A percentile compares a stretch with the other conserved stretches of the same genome.
Conservation (phyloP, 2,329 filamentous ascomycete species). For the Rhynchosporium secalis region DNA sequence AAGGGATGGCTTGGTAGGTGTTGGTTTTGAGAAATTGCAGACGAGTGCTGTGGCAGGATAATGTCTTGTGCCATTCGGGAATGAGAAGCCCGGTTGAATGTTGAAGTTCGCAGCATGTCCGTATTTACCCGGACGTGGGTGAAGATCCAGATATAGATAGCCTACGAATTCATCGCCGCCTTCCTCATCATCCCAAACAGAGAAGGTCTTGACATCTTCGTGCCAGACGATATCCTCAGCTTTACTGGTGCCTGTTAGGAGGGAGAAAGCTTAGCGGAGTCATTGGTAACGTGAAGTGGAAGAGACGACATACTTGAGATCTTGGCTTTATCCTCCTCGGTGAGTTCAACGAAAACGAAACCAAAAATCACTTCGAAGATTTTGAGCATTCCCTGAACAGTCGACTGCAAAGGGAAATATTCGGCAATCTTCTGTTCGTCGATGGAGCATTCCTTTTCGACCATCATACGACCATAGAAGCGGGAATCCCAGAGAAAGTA, state of each 20-base stretch:
- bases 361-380: slow-evolving; percentile 85
- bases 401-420: slow-evolving; percentile 77
- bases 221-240: slow-evolving; percentile 67
- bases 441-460: slow-evolving; percentile 77
- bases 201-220: slow-evolving; percentile 78
- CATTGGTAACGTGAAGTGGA: background rate
- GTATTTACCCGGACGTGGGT: slow-evolving; percentile 80
- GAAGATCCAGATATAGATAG: slow-evolving; percentile 80
- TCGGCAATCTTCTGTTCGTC: slow-evolving; percentile 79
- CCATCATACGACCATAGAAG: slow-evolving; percentile 78
- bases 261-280: slow-evolving; percentile 10
- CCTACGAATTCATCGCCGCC: slow-evolving; percentile 74
- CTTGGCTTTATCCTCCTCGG: slow-evolving; percentile 58
- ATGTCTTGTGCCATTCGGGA: slow-evolving; percentile 65
- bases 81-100: slow-evolving; percentile 69
- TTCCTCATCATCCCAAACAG: slow-evolving; percentile 75
- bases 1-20: slow-evolving; percentile 71
- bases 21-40: slow-evolving; percentile 84
- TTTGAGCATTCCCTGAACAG: slow-evolving; percentile 74
- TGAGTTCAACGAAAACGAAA: slow-evolving; percentile 73
- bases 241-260: slow-evolving; percentile 31
- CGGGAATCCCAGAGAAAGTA: slow-evolving; percentile 84
- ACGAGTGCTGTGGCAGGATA: slow-evolving; percentile 80
- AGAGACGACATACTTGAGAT: slow-evolving; percentile 31
- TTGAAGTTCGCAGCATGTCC: slow-evolving; percentile 85